Base-by-base conservation (phyloP, 345 rosid genomes). In the Dipteronia dyeriana region DNA sequence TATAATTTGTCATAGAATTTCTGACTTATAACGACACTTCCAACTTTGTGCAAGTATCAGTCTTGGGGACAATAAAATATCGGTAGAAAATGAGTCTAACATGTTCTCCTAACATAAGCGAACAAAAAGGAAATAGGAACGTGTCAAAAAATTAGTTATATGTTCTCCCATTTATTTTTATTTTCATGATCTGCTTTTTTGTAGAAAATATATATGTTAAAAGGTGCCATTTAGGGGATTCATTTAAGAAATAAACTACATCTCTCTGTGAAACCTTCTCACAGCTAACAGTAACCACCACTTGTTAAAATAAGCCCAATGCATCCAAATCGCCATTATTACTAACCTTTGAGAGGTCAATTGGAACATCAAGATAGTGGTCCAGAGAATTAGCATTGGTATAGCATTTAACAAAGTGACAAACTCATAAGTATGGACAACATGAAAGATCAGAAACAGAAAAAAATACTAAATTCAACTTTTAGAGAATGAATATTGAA, bases 301-400 rank as follows among this genome's bases (percentile, higher is more conserved):
- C 59, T 31, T 1, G 4, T 60, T 56, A 20, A 47, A n/a, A 2
- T 12, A 45, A 63, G 14, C 12, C 26, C 26, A 19, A 43, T 81
- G 79, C 49, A 71, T 76, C 26, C 45, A 67, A 74, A 75, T 71
- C 56, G 60, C 29, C 11, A 11, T 17, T 14, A 65, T 61, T 64
- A 74, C 85, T 77, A 73, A 94, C 99, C 98, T 96, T 96, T 68
- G 98, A 94, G 68, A 96, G 78, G 82, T 96, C 97, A 38, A 96
- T 94, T 7, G 98, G 90, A 71, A 96, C 99, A 71, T 96, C 99
- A 66, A 96, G 97, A 88, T 96, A 96, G 80, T 96, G 99, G 80
- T 96, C 99, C 76, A 96, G 88, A 84, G 94, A 97, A 79, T 94
- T 96, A 79, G 98, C 97, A 79, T 96, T 29, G 14, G 8, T n/a